Percentiles rank a stretch among this genome's conserved stretches.
These are phyloP conservation scores for Terfezia claveryi DNA, from an alignment of 495 filamentous ascomycete genomes.

Conservation along the genomic window DNA sequence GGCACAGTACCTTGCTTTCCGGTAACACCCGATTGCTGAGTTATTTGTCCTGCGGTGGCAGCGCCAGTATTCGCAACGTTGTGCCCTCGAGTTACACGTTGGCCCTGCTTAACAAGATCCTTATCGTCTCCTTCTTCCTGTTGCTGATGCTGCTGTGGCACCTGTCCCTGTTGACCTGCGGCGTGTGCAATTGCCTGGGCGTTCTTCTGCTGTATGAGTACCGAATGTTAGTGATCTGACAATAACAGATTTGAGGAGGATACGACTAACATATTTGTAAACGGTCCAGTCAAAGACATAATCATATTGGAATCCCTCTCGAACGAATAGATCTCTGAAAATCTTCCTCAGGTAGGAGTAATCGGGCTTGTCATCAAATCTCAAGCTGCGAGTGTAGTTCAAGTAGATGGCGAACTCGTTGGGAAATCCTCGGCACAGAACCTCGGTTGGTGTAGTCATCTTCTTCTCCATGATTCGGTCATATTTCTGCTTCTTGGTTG, in stretches of 20 bases:
- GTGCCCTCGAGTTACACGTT: background rate
- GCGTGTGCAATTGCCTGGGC: conserved; percentile 71
- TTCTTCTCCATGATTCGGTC: conserved; percentile 99
- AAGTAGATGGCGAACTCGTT: conserved; percentile 99
- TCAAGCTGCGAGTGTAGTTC: conserved; percentile 96
- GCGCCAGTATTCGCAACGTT: conserved; percentile 33
- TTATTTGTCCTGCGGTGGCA: conserved; percentile 35
- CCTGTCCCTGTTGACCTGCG: conserved; percentile 24
- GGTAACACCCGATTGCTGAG: conserved; percentile 42
- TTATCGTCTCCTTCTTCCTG: conserved; percentile 35
- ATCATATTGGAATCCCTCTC: conserved; percentile 98
- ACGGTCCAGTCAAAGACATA: conserved; percentile 99
- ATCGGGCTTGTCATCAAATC: conserved; percentile 99
- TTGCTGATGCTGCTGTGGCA: conserved; percentile 32
- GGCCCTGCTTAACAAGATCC: conserved; percentile 45
- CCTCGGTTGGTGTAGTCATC: conserved; percentile 99
- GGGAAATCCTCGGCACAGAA: conserved; percentile 96
- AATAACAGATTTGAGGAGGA: background rate
- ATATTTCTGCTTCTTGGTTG: conserved; percentile 99
- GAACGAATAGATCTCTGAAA: conserved; percentile 98
- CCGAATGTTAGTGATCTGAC: conserved; percentile 3
- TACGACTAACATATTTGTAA: conserved; percentile 59
- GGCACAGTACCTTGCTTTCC: conserved; percentile 27
- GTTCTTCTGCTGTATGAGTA: conserved; percentile 54
- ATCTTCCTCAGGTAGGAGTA: conserved; percentile 99